phyloP scores from a whole-genome alignment of 2,329 filamentous ascomycete genomes.

The Alternaria rosae region DNA sequence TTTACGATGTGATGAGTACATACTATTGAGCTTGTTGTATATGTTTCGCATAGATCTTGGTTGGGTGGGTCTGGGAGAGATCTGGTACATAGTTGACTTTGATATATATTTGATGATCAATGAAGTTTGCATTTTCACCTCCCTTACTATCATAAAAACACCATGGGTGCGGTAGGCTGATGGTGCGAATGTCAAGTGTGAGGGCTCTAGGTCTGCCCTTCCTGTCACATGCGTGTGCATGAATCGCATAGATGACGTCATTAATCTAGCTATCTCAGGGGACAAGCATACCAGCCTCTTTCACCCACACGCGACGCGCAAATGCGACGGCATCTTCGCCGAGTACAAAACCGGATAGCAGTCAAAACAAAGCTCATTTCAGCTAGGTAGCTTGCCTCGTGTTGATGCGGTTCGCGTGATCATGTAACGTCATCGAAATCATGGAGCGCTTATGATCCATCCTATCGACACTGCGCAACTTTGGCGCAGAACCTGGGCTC shows the following conservation, averaged over 20 bases:
- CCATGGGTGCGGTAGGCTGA: not conserved
- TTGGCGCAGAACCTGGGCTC: not conserved
- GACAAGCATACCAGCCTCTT: not conserved
- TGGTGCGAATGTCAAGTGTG: not conserved
- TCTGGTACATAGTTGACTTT: not conserved
- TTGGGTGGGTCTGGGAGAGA: not conserved
- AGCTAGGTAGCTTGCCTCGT: not conserved
- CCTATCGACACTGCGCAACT: not conserved
- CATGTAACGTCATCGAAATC: not conserved
- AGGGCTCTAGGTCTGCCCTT: not conserved
- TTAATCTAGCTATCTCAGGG: not conserved
- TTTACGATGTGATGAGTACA: not conserved
- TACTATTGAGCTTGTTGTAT: not conserved
- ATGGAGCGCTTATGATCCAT: not conserved
- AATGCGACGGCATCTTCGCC: not conserved
- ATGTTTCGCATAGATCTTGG: not conserved
- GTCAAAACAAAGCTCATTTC: not conserved
- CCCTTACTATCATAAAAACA: rapidly evolving
- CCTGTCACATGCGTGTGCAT: not conserved
- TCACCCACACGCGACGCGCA: not conserved
- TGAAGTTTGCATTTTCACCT: not conserved
- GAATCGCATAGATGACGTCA: not conserved
- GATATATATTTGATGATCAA: not conserved
- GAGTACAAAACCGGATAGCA: not conserved
- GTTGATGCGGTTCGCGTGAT: not conserved